These are phyloP conservation scores for Thinopyrum elongatum DNA, from an alignment of 176 grass and related monocot species.

Conservation along the genomic window DNA sequence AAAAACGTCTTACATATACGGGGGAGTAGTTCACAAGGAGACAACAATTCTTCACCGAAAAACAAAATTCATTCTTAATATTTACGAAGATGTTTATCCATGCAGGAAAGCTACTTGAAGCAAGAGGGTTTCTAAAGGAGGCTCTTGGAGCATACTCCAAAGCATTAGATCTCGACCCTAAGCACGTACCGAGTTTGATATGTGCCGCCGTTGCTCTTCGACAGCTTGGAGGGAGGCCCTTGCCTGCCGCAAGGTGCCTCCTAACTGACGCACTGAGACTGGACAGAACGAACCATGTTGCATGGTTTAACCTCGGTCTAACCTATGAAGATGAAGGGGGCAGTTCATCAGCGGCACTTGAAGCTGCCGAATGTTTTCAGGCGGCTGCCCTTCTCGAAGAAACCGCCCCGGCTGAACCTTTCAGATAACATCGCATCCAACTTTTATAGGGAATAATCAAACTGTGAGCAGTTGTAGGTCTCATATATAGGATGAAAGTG, in stretches of 20 bases:
- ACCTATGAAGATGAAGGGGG: slow-evolving; percentile 63
- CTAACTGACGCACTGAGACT: slow-evolving; percentile 63
- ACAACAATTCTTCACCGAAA: neutral
- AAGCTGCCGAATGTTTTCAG: slow-evolving; percentile 86
- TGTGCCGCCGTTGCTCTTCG: slow-evolving; percentile 60
- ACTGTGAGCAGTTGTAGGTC: slow-evolving; percentile 29
- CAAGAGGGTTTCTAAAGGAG: slow-evolving; percentile 46
- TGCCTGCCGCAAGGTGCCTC: slow-evolving; percentile 55
- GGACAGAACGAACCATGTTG: slow-evolving; percentile 70
- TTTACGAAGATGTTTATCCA: neutral
- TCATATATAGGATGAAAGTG: neutral
- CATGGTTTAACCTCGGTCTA: slow-evolving; percentile 89
- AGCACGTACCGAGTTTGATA: slow-evolving; percentile 76
- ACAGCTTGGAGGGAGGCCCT: slow-evolving; percentile 38
- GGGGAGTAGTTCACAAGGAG: neutral
- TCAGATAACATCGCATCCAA: slow-evolving; percentile 54
- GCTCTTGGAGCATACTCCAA: slow-evolving; percentile 61
- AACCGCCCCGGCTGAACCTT: slow-evolving; percentile 71
- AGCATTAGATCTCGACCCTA: slow-evolving; percentile 66
- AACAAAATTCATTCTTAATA: neutral
- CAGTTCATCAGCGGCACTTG: slow-evolving; percentile 36
- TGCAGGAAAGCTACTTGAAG: slow-evolving; percentile 76
- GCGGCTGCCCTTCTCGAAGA: slow-evolving; percentile 79
- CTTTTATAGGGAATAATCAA: slow-evolving; percentile 6
- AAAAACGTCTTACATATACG: too few species aligned